These are phyloP conservation scores for Castanea sativa DNA, from an alignment of 306 rosid species.

Conservation along the genomic window DNA sequence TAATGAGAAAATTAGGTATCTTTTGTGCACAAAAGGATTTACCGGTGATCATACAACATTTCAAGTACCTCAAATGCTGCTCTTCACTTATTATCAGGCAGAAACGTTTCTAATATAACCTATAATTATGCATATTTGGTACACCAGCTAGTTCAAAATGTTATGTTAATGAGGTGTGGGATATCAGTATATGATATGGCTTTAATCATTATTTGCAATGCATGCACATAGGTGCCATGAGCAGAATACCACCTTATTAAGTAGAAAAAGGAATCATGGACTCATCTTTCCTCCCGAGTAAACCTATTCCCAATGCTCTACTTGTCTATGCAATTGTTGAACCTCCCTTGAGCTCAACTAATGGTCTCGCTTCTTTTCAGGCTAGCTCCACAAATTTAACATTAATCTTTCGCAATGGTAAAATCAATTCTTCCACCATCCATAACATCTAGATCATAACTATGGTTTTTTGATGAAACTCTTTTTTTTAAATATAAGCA, in stretches of 20 bases:
- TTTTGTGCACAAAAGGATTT: too few relatives aligned
- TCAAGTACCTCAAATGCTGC: background rate
- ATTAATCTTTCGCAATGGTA: background rate
- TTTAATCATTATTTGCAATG: background rate
- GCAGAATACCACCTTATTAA: background rate
- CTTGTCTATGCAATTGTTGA: background rate
- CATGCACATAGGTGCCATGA: background rate
- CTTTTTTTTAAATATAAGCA: too few relatives aligned
- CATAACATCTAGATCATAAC: background rate
- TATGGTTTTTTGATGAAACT: background rate
- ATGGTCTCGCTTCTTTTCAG: background rate
- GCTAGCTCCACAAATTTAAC: background rate
- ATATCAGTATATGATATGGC: background rate
- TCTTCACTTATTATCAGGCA: background rate
- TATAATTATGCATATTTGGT: background rate
- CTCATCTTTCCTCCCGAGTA: background rate
- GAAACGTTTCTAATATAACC: background rate
- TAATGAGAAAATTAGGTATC: too few relatives aligned
- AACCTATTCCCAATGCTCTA: background rate
- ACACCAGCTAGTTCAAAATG: background rate
- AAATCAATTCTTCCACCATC: background rate
- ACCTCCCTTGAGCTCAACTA: background rate
- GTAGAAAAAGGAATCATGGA: background rate
- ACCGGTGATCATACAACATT: background rate
- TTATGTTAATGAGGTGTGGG: background rate